Percentiles rank a stretch among this genome's conserved stretches.
phyloP scores from a whole-genome alignment of 78 protist genomes.

The Protostelium mycophagum region DNA sequence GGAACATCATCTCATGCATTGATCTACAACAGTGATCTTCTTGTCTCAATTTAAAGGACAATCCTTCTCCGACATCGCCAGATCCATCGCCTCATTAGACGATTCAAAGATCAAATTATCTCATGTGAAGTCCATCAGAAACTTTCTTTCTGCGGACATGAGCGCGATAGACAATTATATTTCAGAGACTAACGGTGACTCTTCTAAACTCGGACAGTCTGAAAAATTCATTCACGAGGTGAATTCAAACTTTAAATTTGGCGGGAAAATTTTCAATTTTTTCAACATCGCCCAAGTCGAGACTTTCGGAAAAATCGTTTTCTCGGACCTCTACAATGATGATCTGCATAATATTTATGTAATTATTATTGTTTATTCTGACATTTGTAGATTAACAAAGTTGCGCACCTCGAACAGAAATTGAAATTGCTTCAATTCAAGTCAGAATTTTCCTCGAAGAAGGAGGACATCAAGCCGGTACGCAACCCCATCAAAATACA shows the following conservation, averaged over 20 bases:
- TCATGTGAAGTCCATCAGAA: constrained; percentile 41
- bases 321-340: too few species aligned
- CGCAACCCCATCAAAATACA: background rate
- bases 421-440: background rate
- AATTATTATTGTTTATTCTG: too few species aligned
- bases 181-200: constrained; percentile 20
- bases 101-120: constrained; percentile 40
- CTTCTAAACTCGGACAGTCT: constrained; percentile 33
- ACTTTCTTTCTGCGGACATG: constrained; percentile 55
- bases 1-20: background rate
- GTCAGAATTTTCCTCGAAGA: background rate
- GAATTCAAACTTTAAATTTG: background rate
- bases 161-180: constrained; percentile 41
- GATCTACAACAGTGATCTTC: constrained; percentile 20
- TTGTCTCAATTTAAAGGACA: constrained; percentile 62
- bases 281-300: too few species aligned
- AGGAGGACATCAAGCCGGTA: background rate
- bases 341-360: too few species aligned
- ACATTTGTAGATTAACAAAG: background rate
- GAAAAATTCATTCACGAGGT: constrained; percentile 22
- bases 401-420: background rate
- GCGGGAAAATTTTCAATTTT: background rate
- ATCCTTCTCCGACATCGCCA: constrained; percentile 35
- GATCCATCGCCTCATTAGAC: constrained; percentile 21
- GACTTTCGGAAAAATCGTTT: too few species aligned